Percentiles rank a stretch among this genome's conserved stretches.
phyloP scores from a whole-genome alignment of 495 filamentous ascomycete species.

The Penicillium lagena region DNA sequence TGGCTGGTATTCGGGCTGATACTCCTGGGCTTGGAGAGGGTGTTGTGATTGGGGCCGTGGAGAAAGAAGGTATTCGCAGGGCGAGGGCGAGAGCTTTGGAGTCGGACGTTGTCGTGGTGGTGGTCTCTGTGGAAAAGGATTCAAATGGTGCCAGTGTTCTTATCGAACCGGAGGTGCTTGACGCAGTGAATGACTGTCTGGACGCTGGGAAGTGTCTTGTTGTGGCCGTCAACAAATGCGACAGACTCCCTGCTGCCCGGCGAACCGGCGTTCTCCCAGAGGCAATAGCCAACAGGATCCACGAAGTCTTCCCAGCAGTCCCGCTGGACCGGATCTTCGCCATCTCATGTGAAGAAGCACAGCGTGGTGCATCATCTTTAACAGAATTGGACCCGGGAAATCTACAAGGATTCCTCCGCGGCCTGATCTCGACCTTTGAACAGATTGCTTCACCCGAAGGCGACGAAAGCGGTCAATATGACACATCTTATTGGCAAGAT shows the following conservation, averaged over 20 bases:
- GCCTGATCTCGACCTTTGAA: conserved; percentile 61
- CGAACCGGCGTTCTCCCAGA: conserved; percentile 8
- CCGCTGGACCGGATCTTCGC: conserved; percentile 43
- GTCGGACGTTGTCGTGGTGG: conserved; percentile 80
- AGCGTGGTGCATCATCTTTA: conserved; percentile 2
- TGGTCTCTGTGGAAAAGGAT: conserved; percentile 60
- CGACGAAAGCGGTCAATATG: conserved; percentile 31
- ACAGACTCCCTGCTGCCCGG: conserved; percentile 37
- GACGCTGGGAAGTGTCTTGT: conserved; percentile 54
- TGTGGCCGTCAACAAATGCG: conserved; percentile 78
- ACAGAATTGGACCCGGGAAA: conserved; percentile 48
- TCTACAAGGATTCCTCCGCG: conserved; percentile 61
- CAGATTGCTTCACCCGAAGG: conserved; percentile 59
- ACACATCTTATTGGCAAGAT: conserved; percentile 64
- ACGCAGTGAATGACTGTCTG: conserved; percentile 48
- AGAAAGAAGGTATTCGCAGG: conserved; percentile 84
- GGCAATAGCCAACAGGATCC: conserved; percentile 13
- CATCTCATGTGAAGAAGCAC: conserved; percentile 62
- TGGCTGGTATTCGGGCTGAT: conserved; percentile 68
- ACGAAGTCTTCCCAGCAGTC: conserved; percentile 29
- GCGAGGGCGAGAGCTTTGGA: conserved; percentile 74
- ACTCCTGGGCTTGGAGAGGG: conserved; percentile 8
- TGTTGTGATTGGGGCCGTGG: conserved; percentile 61
- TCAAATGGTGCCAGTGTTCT: conserved; percentile 25
- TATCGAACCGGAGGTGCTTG: conserved; percentile 53